Evolutionary conservation across 1,284 basidiomycete genomes (phyloP).

Genomic region (Xerocomus amazonicus): DNA sequence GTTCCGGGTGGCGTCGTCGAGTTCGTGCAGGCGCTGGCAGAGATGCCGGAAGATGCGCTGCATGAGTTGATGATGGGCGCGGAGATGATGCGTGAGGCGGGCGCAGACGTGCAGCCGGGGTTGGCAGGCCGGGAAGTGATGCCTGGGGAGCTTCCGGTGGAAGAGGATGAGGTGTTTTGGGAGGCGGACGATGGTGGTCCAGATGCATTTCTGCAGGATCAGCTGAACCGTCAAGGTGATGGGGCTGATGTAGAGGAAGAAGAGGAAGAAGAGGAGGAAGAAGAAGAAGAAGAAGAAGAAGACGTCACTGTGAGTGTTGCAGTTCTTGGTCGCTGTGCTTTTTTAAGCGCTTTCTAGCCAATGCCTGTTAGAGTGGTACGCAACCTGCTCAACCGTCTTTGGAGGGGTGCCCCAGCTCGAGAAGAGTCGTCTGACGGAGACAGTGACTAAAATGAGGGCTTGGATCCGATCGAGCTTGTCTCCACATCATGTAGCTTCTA

Average conservation of each 20-base stretch:
- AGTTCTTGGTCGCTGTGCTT: background rate
- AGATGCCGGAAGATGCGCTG: slow-evolving; percentile 56
- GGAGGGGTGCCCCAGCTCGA: slow-evolving; percentile 43
- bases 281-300: slow-evolving; percentile 11
- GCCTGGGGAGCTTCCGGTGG: slow-evolving; percentile 31
- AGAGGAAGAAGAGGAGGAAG: slow-evolving; percentile 33
- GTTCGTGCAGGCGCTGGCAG: slow-evolving; percentile 55
- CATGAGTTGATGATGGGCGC: slow-evolving; percentile 54
- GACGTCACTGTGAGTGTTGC: slow-evolving; percentile 46
- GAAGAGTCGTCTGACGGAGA: slow-evolving; percentile 37
- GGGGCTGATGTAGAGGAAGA: slow-evolving; percentile 26
- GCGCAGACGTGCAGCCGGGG: slow-evolving; percentile 39
- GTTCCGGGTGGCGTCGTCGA: slow-evolving; percentile 64
- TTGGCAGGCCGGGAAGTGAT: slow-evolving; percentile 38
- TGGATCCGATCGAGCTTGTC: background rate
- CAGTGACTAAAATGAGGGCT: background rate
- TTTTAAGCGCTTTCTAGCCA: slow-evolving; percentile 39
- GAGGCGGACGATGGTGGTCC: slow-evolving; percentile 23
- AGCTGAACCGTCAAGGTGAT: slow-evolving; percentile 32
- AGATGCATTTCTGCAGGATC: slow-evolving; percentile 6
- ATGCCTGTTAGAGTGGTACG: slow-evolving; percentile 60
- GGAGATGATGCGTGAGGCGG: slow-evolving; percentile 33
- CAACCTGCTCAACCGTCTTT: slow-evolving; percentile 59
- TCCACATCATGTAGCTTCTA: no score
- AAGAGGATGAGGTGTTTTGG: slow-evolving; percentile 23